These are phyloP conservation scores for Phytopythium aichiense DNA, from an alignment of 352 stramenopile species.

Conservation along the genomic window DNA sequence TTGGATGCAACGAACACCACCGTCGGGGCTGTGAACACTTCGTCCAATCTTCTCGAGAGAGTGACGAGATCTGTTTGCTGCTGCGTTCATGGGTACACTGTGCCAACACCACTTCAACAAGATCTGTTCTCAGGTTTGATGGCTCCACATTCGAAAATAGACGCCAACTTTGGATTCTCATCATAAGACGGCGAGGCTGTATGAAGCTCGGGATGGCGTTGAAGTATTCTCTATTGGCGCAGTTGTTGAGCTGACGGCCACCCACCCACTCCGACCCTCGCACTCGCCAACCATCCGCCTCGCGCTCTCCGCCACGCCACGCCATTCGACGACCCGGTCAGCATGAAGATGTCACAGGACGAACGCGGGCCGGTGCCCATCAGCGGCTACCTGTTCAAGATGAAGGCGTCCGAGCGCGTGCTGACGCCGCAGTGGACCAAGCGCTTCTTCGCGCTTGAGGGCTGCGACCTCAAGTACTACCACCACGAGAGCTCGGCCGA, in stretches of 20 bases:
- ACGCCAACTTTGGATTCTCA: background rate
- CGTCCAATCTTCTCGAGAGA: too few relatives aligned
- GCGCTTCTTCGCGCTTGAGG: conserved; percentile 76
- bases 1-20: too few relatives aligned
- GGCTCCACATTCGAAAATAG: conserved; percentile 2
- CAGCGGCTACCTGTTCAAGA: conserved; percentile 82
- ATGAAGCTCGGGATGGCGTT: background rate
- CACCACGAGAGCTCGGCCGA: conserved; percentile 48
- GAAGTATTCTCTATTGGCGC: background rate
- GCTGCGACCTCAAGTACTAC: conserved; percentile 80
- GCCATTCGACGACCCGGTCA: background rate
- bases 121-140: conserved; percentile 1
- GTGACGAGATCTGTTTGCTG: too few relatives aligned
- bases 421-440: conserved; percentile 80
- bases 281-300: background rate
- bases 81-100: background rate
- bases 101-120: conserved; percentile 3
- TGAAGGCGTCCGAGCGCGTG: conserved; percentile 68
- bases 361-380: conserved; percentile 66
- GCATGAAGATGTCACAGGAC: conserved; percentile 43
- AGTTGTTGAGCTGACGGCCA: too few relatives aligned
- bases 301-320: background rate
- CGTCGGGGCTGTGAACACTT: too few relatives aligned
- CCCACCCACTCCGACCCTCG: background rate
- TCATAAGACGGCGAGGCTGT: background rate